Base-by-base conservation (phyloP, 371 early-diverging fungal genomes). In the Mortierella sp. region DNA sequence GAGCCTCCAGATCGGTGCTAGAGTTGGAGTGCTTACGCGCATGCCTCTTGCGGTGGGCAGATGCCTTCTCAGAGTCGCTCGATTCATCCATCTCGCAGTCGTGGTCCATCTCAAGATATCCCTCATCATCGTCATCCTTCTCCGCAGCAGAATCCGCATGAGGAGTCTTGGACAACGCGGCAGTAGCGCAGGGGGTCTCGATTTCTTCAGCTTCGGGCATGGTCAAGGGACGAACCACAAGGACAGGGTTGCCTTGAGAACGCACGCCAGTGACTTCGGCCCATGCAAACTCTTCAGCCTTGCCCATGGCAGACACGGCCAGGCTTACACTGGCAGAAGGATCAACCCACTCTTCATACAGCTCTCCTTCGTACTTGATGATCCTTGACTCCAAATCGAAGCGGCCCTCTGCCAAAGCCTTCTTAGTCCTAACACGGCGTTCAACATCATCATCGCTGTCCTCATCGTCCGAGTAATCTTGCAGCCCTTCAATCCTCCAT, bases 211-310 rank as follows among this genome's bases (percentile, higher is more conserved):
- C 40, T 37, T 67, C 67, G 10, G 57, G 31, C 61, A 54, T 41
- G 34, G 63, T 69, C 70, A 69, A 46, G 13, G 70, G 70, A 13
- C 70, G 57, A n/a, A 69, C 70, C 0, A 69, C 70, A 0, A 69
- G 50, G 34, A 60, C 40, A 14, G 58, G 58, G 21, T 47, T 62
- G 0, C 70, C 70, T 17, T 53, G 49, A n/a, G 63, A 44, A 24
- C 57, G 54, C 12, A 69, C 50, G 5, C 70, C 70, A 0, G 70
- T 69, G 7, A 69, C 43, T 50, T 69, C 63, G 27, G 70, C 54
- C 70, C 70, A 69, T 6, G 54, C 63, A 58, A 46, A 69, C 24
- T 50, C 60, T 21, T 46, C 56, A 12, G 19, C 39, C 1, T 34
- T 34, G 34, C 44, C 34, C 7, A 47, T 1, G 22, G 55, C 41